Percentiles rank a stretch among this genome's conserved stretches.
These are phyloP conservation scores for Aspergillus bridgeri DNA, from an alignment of 495 filamentous ascomycete species.

Conservation along the genomic window DNA sequence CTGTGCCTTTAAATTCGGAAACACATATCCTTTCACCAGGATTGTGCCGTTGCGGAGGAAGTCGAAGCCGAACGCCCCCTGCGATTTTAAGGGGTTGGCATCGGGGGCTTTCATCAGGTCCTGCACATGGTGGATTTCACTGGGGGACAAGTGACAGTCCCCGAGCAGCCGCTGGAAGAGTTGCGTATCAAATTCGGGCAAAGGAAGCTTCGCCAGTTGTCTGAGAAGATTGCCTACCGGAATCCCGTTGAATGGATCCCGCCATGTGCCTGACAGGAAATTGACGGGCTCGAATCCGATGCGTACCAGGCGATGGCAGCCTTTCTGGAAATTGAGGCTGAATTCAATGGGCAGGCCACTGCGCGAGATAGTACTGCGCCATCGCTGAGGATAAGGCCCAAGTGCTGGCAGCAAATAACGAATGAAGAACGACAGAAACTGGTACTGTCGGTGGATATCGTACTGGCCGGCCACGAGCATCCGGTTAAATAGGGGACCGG, in stretches of 20 bases:
- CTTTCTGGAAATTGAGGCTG: slow-evolving; percentile 20
- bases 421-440: too few relatives aligned
- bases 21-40: slow-evolving; percentile 19
- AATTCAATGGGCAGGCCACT: slow-evolving; percentile 17
- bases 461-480: too few relatives aligned
- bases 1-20: slow-evolving; percentile 1
- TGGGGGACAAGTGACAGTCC: background rate
- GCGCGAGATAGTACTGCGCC: slow-evolving; percentile 10
- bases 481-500: too few relatives aligned
- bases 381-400: slow-evolving; percentile 11
- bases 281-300: slow-evolving; percentile 19
- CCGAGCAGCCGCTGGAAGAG: background rate
- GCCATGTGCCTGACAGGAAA: slow-evolving; percentile 1
- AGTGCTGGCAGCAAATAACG: slow-evolving; percentile 2
- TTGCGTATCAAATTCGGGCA: background rate
- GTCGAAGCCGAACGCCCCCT: slow-evolving; percentile 20
- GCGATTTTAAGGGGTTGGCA: background rate
- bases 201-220: background rate
- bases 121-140: background rate
- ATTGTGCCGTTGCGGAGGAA: background rate
- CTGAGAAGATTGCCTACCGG: background rate
- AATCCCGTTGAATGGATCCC: slow-evolving; percentile 12
- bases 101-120: background rate
- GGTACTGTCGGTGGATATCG: too few relatives aligned
- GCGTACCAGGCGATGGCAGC: slow-evolving; percentile 5